These are phyloP conservation scores for Boeremia exigua DNA, from an alignment of 2,329 filamentous ascomycete genomes.

Conservation along the genomic window DNA sequence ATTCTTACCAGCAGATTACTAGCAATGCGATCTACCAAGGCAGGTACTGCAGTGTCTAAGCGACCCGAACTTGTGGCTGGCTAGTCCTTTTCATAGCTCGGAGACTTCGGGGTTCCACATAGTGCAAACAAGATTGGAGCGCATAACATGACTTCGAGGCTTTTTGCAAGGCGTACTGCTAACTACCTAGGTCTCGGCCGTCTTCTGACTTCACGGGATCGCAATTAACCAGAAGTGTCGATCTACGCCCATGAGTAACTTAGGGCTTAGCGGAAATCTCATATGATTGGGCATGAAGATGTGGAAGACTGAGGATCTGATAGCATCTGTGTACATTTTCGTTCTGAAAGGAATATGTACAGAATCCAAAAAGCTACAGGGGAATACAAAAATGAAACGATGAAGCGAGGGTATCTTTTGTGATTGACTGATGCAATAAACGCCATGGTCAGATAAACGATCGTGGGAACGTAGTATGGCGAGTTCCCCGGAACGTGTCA, in stretches of 20 bases:
- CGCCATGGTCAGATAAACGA: background rate
- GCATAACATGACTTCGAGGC: background rate
- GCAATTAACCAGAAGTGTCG: too few relatives aligned
- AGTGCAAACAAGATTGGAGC: background rate
- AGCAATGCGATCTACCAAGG: slow-evolving; percentile 8
- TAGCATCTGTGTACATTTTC: background rate
- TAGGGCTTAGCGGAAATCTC: background rate
- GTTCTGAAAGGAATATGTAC: background rate
- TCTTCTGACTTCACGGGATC: too few relatives aligned
- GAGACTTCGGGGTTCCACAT: background rate
- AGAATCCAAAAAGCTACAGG: background rate
- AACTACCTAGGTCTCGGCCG: background rate
- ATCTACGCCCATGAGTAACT: too few relatives aligned
- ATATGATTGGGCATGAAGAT: too few relatives aligned
- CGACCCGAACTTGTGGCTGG: background rate
- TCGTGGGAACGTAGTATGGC: background rate
- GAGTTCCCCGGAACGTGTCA: background rate
- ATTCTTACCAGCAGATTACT: background rate
- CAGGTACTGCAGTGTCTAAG: background rate
- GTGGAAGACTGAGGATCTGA: background rate
- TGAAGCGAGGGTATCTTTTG: slow-evolving; percentile 12
- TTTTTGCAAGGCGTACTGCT: slow-evolving; percentile 9
- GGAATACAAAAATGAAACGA: background rate
- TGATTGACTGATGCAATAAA: background rate
- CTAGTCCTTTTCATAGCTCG: background rate